phyloP scores from a whole-genome alignment of 179 eudicot species.

The Dionaea muscipula region DNA sequence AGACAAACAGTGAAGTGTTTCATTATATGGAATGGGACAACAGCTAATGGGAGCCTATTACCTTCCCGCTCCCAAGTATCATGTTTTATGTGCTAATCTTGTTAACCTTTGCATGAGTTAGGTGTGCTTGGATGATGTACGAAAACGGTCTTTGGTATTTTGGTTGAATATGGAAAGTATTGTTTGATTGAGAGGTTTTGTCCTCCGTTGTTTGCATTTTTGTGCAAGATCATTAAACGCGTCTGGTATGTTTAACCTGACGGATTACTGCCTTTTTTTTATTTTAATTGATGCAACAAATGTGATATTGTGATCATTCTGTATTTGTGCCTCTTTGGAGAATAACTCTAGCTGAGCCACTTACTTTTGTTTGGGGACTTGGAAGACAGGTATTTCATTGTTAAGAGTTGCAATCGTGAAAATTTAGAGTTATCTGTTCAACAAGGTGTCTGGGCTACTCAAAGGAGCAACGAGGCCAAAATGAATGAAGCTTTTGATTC shows the following conservation, averaged over 20 bases:
- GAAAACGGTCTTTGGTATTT: too few relatives aligned
- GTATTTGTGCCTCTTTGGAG: neutral
- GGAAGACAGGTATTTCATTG: constrained; percentile 76
- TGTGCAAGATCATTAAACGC: too few relatives aligned
- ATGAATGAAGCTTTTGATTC: constrained; percentile 95
- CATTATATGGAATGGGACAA: too few relatives aligned
- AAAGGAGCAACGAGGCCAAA: constrained; percentile 96
- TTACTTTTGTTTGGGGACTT: constrained; percentile 15
- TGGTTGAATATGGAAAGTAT: too few relatives aligned
- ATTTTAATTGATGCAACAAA: neutral
- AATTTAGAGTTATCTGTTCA: constrained; percentile 91
- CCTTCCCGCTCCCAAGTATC: too few relatives aligned
- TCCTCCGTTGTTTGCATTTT: too few relatives aligned
- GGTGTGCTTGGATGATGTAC: too few relatives aligned
- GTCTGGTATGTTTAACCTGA: neutral
- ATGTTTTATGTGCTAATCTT: too few relatives aligned
- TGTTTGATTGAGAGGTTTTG: too few relatives aligned
- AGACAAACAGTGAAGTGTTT: too few relatives aligned
- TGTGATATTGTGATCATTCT: neutral
- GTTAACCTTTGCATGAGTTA: too few relatives aligned
- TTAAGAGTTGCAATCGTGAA: constrained; percentile 97
- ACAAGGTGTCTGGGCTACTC: constrained; percentile 99
- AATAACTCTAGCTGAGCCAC: constrained; percentile 13
- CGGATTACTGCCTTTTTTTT: neutral
- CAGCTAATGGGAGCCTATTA: too few relatives aligned